Evolutionary conservation across 352 stramenopile species (phyloP), one percentile per base, ranked within the genome.

Genomic region (Phytopythium boreale): DNA sequence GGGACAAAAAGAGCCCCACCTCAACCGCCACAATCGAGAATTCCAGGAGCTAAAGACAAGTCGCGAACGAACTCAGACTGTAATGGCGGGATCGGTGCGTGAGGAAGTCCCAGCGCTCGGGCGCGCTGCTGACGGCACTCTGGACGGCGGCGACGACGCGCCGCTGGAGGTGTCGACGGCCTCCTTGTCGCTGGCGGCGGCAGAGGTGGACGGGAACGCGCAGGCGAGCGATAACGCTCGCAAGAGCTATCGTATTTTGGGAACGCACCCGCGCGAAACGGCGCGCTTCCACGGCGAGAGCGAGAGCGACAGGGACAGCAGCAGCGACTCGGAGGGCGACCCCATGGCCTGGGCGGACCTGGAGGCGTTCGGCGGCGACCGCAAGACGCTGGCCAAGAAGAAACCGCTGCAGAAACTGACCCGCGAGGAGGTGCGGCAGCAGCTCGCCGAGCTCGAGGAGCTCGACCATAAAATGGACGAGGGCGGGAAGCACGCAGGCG

Each of bases 281-380:
- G 55, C 60, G 19, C 34, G 52, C 8, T 43, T 62, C 5, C 44
- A 36, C 44, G 61, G 69, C 10, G 62, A 67, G 1, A 65, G 66
- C 22, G 55, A 66, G 1, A 61, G 65, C 12, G 66, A 78, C 15
- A 56, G 26, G 1, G 49, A 56, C 14, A 37, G 49, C 46, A 19
- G 11, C n/a, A 37, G 26, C 49, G 49, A n/a, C 12, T 4, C 26
- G 15, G 49, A 37, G 0, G 19, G 26, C 43, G 75, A 82, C 57
- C 71, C 71, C 19, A 80, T 80, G 75, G 72, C 69, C 19, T 82
- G 75, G 75, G 75, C 75, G 26, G 75, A 82, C 56, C 65, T 82
- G 27, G 72, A 82, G 50, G 75, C 56, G 29, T 80, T 73, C 66
- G 75, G 74, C 46, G 76, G 72, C 53, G 74, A 69, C n/a, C 80